Conservation (phyloP, 352 stramenopile genomes). For the Aphanomyces astaci region DNA sequence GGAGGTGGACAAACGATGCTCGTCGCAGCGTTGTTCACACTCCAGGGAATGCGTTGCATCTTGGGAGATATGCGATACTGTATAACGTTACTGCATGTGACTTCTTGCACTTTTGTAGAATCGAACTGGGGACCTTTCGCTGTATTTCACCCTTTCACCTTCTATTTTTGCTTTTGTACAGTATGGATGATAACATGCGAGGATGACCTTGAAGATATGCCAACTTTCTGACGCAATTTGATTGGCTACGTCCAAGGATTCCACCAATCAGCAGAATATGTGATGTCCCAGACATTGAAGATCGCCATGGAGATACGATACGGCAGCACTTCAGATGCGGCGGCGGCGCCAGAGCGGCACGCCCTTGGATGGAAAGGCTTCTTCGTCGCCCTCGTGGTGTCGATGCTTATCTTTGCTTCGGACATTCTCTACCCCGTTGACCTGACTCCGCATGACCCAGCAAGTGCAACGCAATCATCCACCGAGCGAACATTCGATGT, state of each 20-base stretch:
- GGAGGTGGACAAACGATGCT: too few relatives aligned
- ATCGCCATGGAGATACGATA: slow-evolving; percentile 5
- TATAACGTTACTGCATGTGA: too few relatives aligned
- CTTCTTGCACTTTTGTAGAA: too few relatives aligned
- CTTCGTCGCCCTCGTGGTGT: not conserved
- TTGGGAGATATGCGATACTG: too few relatives aligned
- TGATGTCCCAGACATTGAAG: not conserved
- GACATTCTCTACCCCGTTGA: not conserved
- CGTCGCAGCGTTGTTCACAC: too few relatives aligned
- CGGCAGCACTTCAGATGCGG: slow-evolving; percentile 5
- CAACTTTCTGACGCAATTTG: not conserved
- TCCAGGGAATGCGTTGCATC: too few relatives aligned
- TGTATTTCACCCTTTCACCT: not conserved
- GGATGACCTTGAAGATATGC: not conserved
- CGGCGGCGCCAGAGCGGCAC: not conserved
- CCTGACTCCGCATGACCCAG: too few relatives aligned
- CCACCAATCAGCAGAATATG: slow-evolving; percentile 13
- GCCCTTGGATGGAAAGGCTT: not conserved
- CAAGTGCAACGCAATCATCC: not conserved
- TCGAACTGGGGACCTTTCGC: not conserved
- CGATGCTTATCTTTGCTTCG: not conserved
- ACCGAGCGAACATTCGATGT: slow-evolving; percentile 41
- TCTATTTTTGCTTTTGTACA: not conserved
- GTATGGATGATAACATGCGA: not conserved
- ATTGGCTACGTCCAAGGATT: slow-evolving; percentile 6